Base-by-base conservation (phyloP, 805 yeast species). In the Myxozyma mucilagina region DNA sequence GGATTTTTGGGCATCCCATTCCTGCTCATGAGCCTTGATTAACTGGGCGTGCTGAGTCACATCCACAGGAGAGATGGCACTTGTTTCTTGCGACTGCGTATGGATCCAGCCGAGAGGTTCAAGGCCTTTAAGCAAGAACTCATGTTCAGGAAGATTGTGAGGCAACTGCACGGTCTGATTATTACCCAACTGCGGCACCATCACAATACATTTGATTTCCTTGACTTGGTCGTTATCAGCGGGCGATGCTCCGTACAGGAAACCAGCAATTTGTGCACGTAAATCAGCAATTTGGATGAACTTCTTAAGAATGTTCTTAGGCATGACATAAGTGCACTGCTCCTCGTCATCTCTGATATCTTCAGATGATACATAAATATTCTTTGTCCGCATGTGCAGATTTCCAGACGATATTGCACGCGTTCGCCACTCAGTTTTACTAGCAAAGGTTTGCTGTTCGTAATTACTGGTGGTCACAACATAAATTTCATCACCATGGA, bases 41-140 rank as follows among this genome's bases (percentile, higher is more conserved):
- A 80, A 70, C 45, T 69, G 74, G 3, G 84, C 77, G 57, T 85
- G 87, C 0, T 84, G 81, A 1, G 87, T 80, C 14, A 90, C 82
- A 66, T 93, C 97, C 39, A 80, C 75, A 0, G 97, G 85, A 5
- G 87, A 77, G 76, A 92, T 80, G 54, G 79, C 78, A 52, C 82
- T 81, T 5, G 80, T 66, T 42, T 89, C 96, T 18, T 82, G 83
- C 1, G 87, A 80, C 72, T 87, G 90, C 0, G 97, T 89, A 71
- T 93, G 97, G n/a, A 94, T 82, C 96, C 97, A 89, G 0, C 99
- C 99, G 16, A 94, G 73, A 4, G 94, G 82, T 69, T 90, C 92
- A 39, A 90, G 72, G 1, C 83, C 87, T n/a, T 79, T 77, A 10
- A 82, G 68, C 49, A 75, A 76, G 8, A 75, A 68, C 4, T 75